Evolutionary conservation across 2,329 filamentous ascomycete species (phyloP).

Genomic region (Thelonectria blattea): DNA sequence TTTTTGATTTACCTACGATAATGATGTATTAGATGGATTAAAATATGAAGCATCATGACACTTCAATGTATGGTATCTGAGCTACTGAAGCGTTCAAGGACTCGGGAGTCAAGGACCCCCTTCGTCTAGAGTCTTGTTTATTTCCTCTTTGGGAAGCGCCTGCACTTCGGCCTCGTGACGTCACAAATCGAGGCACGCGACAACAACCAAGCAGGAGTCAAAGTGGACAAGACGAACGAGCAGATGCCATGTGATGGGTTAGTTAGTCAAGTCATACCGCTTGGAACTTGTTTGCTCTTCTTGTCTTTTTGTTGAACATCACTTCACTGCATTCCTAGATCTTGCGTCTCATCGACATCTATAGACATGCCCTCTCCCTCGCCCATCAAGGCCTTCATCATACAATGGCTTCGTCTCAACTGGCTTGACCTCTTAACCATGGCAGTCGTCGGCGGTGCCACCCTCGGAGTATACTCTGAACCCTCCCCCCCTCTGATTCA

Average conservation of each 20-base stretch:
- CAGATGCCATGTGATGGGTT: no score
- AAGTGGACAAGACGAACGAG: no score
- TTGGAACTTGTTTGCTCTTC: not conserved
- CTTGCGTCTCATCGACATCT: no score
- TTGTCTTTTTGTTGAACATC: not conserved
- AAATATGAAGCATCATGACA: not conserved
- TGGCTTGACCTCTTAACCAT: constrained; percentile 67
- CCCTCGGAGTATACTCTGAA: constrained; percentile 38
- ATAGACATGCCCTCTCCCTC: constrained; percentile 32
- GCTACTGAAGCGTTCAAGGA: no score
- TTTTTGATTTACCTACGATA: not conserved
- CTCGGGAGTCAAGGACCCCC: no score
- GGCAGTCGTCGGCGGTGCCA: constrained; percentile 52
- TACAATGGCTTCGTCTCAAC: constrained; percentile 62
- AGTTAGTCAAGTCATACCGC: no score
- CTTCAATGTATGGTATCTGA: no score
- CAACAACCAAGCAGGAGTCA: no score
- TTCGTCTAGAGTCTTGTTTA: no score
- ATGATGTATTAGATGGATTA: not conserved
- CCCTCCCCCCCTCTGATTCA: rapidly evolving
- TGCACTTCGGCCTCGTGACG: not conserved
- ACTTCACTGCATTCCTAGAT: not conserved
- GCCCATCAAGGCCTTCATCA: constrained; percentile 32
- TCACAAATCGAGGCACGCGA: not conserved
- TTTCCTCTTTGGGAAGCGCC: not conserved